Base-by-base conservation (phyloP, 139 green algal genomes). In the Tetradesmus obliquus region DNA sequence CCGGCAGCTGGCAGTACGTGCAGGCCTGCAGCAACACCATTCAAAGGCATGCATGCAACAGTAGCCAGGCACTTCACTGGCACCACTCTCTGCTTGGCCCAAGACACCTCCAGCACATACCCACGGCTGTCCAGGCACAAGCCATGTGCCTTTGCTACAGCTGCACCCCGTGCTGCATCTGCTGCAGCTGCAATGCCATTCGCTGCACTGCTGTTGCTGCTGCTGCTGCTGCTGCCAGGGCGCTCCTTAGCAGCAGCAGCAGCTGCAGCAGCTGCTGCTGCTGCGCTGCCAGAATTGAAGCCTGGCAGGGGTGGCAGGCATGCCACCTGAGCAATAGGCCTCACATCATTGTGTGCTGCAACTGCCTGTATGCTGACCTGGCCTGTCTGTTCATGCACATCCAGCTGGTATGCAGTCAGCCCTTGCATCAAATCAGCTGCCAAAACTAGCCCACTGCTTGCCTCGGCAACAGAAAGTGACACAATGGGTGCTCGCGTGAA, bases 391-490 rank as follows among this genome's bases (percentile, higher is more conserved):
- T 45, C 3, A 71, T 90, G 86, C 32, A 84, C 51, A 3, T 90
- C 10, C 12, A 90, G 20, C 53, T 72, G 53, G 13, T 74, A 90
- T 3, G 71, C 86, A 12, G 71, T 55, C 17, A 90, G 3, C 0
- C 86, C 86, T 53, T 84, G 69, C 45, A 90, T 55, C 71, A 69
- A 55, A 71, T 90, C 86, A 53, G 86, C 86, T 55, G 71, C 69
- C 54, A 83, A 15, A 4, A 90, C 86, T 7, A 90, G 2, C 20
- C 53, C 71, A 12, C 19, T n/a, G 6, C 20, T 6, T 12, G 9
- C 2, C 9, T 55, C 86, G 10, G 53, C 86, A 24, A 71, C 86
- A n/a, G 86, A 71, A 4, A 90, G 53, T 2, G 86, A 84, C 10
- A 90, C 53, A 10, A 74, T 54, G 4, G 86, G 69, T 2, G 86